These are phyloP conservation scores for Phoma herbarum DNA, from an alignment of 2,329 filamentous ascomycete species.

Conservation along the genomic window DNA sequence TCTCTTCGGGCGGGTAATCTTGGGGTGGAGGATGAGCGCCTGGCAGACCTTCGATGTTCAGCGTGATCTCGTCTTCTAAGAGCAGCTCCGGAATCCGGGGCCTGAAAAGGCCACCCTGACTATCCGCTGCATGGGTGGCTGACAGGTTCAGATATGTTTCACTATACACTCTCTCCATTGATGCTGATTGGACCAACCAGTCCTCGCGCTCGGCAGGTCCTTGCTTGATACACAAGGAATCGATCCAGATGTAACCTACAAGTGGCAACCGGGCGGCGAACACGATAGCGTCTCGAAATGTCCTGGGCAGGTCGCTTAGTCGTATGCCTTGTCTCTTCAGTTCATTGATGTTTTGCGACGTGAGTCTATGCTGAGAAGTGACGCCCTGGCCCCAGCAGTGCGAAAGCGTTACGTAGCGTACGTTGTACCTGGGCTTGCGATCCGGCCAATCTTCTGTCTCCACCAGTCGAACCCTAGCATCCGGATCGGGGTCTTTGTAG, in stretches of 20 bases:
- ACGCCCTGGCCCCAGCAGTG: too few relatives aligned
- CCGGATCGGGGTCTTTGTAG: too few relatives aligned
- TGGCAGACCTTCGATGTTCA: conserved; percentile 24
- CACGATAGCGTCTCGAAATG: neutral
- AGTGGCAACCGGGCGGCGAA: neutral
- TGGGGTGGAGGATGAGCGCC: too few relatives aligned
- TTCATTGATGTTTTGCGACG: too few relatives aligned
- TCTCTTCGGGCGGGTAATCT: too few relatives aligned
- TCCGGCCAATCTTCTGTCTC: too few relatives aligned
- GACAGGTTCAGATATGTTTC: conserved; percentile 35
- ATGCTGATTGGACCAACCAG: neutral
- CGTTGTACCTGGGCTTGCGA: too few relatives aligned
- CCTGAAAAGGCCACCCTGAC: conserved; percentile 28
- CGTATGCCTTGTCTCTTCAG: neutral
- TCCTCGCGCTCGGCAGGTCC: too few relatives aligned
- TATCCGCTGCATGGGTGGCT: conserved; percentile 29
- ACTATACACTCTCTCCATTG: conserved; percentile 1
- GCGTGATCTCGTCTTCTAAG: conserved; percentile 23
- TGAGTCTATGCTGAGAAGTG: too few relatives aligned
- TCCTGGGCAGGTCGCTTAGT: neutral
- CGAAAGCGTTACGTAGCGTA: too few relatives aligned
- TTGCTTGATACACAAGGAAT: conserved; percentile 7
- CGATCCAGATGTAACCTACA: conserved; percentile 8
- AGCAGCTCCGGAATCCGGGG: conserved; percentile 6
- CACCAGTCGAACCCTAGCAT: too few relatives aligned